Evolutionary conservation across 768 basidiomycete species (phyloP), one percentile per base, ranked within the genome.

Genomic region (Podaxis rugospora): DNA sequence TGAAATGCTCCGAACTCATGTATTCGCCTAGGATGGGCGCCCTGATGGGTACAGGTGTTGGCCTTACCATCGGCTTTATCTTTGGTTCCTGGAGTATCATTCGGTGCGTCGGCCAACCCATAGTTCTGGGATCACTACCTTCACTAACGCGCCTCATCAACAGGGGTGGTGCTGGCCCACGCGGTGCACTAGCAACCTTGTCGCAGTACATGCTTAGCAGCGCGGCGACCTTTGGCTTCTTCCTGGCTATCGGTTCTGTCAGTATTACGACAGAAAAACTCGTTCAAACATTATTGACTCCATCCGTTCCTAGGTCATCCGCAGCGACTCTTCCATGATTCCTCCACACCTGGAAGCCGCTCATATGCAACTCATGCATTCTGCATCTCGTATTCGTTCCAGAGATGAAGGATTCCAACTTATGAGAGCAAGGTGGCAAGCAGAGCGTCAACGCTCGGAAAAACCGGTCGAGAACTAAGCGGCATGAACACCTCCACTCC

Each of bases 181-280:
- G 95, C 69, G 97, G 97, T 10, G 77, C 86, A 53, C 78, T 98
- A 25, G 89, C 93, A 3, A 97, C 97, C 1, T 84, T 99, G 54
- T 96, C 95, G 13, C 93, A 95, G 68, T 98, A 98, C 74, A 99
- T 99, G 97, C 84, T 98, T 28, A 93, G 92, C 68, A 98, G 96
- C 67, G 96, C 93, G 4, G 95, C 95, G 6, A 97, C 96, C 0
- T 98, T 99, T 73, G 89, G 89, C 2, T 98, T 98, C 79, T 98
- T 98, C 87, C 87, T 98, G 63, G 85, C 93, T 42, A 92, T 97
- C 69, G 91, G 93, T 69, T 94, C 94, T 32, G 94, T 95, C 69
- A 68, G 86, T 62, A 28, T 35, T 14, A 32, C 13, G 28, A 52
- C 35, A 25, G 23, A 14, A n/a, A 42, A 23, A 50, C 18, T 27